Evolutionary conservation across 306 rosid genomes (phyloP).

Genomic region (Cucumis melo): DNA sequence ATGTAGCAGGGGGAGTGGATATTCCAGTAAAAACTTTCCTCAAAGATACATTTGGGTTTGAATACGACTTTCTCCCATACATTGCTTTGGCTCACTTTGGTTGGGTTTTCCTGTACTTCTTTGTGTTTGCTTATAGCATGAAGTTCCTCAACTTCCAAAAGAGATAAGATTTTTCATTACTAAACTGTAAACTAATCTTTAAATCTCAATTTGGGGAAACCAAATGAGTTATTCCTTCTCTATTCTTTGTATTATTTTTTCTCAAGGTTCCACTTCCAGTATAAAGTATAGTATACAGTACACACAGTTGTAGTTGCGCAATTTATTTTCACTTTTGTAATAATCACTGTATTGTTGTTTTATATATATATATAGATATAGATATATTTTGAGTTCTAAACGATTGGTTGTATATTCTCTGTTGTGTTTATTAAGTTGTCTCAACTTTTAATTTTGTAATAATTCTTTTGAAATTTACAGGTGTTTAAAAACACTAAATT

Average conservation of each 20-base stretch:
- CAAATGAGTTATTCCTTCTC: background rate
- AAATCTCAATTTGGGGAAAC: background rate
- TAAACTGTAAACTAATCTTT: background rate
- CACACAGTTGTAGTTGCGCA: background rate
- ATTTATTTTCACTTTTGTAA: background rate
- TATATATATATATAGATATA: background rate
- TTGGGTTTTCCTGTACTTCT: conserved; percentile 22
- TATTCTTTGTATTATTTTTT: background rate
- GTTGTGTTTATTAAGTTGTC: too few species aligned
- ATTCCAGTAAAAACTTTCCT: background rate
- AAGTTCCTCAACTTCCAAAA: conserved; percentile 23
- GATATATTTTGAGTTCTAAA: too few species aligned
- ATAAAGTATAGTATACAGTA: background rate
- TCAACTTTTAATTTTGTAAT: too few species aligned
- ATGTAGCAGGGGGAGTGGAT: background rate
- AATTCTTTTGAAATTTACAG: too few species aligned
- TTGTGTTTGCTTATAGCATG: conserved; percentile 20
- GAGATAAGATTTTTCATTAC: background rate
- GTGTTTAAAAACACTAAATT: too few species aligned
- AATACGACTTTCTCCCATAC: conserved; percentile 9
- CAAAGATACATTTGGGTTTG: conserved; percentile 15
- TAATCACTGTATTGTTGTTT: background rate
- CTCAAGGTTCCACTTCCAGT: background rate
- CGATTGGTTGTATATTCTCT: too few species aligned
- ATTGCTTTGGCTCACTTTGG: conserved; percentile 21